A percentile compares a stretch with the other conserved stretches of the same genome.
These are phyloP conservation scores for Pestalotiopsis sp. DNA, from an alignment of 2,329 filamentous ascomycete species.

Conservation along the genomic window DNA sequence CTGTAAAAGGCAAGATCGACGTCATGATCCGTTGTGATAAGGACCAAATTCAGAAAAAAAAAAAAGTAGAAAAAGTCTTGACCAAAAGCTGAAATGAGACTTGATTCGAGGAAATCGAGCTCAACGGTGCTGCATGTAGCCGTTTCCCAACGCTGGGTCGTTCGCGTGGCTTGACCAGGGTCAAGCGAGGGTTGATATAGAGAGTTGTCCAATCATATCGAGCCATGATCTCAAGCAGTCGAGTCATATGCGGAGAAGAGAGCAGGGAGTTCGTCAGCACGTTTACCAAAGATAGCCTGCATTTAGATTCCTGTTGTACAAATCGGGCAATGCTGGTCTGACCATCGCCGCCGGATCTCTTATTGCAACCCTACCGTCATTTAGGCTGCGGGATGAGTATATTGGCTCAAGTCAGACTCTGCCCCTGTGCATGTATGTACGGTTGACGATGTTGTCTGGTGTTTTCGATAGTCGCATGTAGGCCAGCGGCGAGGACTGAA, in stretches of 20 bases:
- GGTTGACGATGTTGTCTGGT: background rate
- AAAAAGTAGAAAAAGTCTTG: background rate
- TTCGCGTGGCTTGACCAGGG: conserved; percentile 7
- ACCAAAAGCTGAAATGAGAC: background rate
- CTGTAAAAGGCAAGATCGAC: conserved; percentile 2
- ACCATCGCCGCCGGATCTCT: background rate
- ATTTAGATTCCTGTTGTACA: background rate
- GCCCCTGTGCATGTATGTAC: background rate
- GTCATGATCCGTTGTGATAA: background rate
- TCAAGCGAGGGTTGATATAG: background rate
- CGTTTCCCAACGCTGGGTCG: background rate
- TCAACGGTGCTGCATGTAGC: background rate
- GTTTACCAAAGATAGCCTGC: background rate
- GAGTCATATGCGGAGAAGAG: background rate
- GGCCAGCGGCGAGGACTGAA: background rate
- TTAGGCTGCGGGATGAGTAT: background rate
- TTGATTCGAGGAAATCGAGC: background rate
- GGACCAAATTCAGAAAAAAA: background rate
- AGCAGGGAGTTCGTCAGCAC: background rate
- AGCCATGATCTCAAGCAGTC: background rate
- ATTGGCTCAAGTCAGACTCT: background rate
- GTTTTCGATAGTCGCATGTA: conserved; percentile 7
- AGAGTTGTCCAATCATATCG: background rate
- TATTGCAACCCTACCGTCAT: background rate
- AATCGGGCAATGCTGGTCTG: background rate